Percentiles rank a stretch among this genome's conserved stretches.
Conservation (phyloP, 2,329 filamentous ascomycete genomes). For the Verticillium dahliae region DNA sequence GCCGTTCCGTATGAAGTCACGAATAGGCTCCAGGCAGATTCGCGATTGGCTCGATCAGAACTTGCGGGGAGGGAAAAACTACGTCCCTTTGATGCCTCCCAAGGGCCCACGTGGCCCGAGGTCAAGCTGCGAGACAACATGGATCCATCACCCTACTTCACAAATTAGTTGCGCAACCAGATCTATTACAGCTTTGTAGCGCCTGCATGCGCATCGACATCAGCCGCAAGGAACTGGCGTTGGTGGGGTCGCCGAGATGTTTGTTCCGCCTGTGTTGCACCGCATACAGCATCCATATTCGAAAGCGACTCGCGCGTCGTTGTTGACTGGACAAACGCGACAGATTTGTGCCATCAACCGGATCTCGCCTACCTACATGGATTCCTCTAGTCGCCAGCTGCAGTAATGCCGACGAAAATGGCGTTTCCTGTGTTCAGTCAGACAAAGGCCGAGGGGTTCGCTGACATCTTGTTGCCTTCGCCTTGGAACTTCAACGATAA, state of each 20-base stretch:
- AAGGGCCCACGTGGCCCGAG: conserved; percentile 17
- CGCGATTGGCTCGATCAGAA: background rate
- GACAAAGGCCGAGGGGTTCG: conserved; percentile 65
- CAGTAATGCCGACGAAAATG: conserved; percentile 54
- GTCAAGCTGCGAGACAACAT: conserved; percentile 12
- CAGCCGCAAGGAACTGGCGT: conserved; percentile 49
- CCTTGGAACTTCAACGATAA: conserved; percentile 37
- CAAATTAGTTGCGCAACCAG: conserved; percentile 8
- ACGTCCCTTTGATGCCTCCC: background rate
- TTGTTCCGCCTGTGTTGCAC: conserved; percentile 55
- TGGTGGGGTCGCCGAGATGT: conserved; percentile 59
- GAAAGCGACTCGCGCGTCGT: conserved; percentile 55
- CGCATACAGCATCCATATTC: conserved; percentile 64
- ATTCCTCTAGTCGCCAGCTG: conserved; percentile 60
- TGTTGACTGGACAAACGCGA: conserved; percentile 55
- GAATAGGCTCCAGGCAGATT: background rate
- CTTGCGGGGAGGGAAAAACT: background rate
- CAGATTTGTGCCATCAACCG: conserved; percentile 69
- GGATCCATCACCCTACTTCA: conserved; percentile 20
- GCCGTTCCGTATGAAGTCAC: conserved; percentile 63
- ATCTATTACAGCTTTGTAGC: conserved; percentile 34
- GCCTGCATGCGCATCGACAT: conserved; percentile 55
- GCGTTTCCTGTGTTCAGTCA: conserved; percentile 72
- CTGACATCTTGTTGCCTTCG: conserved; percentile 69
- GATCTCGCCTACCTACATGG: conserved; percentile 70